Conservation (phyloP, 306 rosid genomes). For the Acacia confusa region DNA sequence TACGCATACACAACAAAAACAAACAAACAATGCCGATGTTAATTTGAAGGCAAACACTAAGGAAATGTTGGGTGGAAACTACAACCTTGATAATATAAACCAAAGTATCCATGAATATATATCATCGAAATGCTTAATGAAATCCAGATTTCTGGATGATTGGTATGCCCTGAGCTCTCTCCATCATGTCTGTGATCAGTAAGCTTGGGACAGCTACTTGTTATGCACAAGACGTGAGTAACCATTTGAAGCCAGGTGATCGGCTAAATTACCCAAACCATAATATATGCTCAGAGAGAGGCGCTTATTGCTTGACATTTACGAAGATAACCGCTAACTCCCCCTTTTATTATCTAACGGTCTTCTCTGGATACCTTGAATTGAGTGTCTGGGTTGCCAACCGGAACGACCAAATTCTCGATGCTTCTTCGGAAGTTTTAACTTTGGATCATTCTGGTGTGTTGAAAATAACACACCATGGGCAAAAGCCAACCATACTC, state of each 20-base stretch:
- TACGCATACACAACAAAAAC: neutral
- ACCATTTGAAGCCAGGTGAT: neutral
- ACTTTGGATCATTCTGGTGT: conserved; percentile 18
- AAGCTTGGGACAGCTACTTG: neutral
- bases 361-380: neutral
- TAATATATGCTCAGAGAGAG: neutral
- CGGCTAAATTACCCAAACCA: neutral
- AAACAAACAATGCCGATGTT: neutral
- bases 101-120: neutral
- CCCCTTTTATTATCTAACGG: too few relatives aligned
- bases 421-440: neutral
- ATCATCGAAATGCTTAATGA: neutral
- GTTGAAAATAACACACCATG: conserved; percentile 7
- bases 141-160: neutral
- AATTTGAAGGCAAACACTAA: neutral
- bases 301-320: neutral
- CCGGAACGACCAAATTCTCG: neutral
- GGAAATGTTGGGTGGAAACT: neutral
- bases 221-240: neutral
- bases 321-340: too few relatives aligned
- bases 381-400: neutral
- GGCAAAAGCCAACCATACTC: neutral
- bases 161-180: neutral
- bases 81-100: too few relatives aligned
- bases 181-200: neutral